Evolutionary conservation across 768 basidiomycete species (phyloP).

Genomic region (Rhodotorula babjevae): DNA sequence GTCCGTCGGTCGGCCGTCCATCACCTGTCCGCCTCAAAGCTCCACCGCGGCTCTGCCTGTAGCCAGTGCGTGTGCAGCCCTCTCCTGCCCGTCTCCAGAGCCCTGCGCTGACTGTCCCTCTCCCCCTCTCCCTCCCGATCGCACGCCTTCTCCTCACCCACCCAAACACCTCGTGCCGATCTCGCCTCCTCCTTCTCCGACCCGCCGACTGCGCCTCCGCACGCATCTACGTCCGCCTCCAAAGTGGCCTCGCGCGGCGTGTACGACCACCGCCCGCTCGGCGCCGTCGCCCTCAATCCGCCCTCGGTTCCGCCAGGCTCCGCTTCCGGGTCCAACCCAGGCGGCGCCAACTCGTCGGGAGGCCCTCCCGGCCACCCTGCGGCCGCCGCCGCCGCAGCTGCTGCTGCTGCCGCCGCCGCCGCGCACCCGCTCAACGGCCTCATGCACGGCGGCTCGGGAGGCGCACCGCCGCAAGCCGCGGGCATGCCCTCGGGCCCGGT

Average conservation of each 20-base stretch:
- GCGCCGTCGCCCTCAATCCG: constrained; percentile 12
- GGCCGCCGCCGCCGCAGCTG: background rate
- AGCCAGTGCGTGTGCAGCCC: too few species aligned
- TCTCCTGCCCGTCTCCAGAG: too few species aligned
- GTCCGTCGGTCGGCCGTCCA: too few species aligned
- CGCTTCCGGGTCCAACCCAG: background rate
- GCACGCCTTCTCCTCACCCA: too few species aligned
- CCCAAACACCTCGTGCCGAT: too few species aligned
- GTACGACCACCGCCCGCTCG: constrained; percentile 27
- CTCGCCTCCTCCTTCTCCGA: too few species aligned
- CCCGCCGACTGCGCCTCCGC: too few species aligned
- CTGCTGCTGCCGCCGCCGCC: background rate
- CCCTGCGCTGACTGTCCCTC: too few species aligned
- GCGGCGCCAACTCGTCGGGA: background rate
- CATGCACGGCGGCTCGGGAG: background rate
- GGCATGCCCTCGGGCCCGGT: background rate
- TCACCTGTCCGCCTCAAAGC: too few species aligned
- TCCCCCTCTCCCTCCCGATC: too few species aligned
- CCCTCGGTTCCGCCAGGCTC: background rate
- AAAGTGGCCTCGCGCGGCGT: constrained; percentile 2
- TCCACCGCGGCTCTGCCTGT: too few species aligned
- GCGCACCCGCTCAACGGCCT: constrained; percentile 12
- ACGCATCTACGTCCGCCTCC: too few species aligned
- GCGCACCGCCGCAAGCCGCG: background rate
- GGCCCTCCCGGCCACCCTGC: background rate